Percentiles rank a stretch among this genome's conserved stretches.
Conservation (phyloP, 2,329 filamentous ascomycete genomes). For the Fusarium gaditjirri region DNA sequence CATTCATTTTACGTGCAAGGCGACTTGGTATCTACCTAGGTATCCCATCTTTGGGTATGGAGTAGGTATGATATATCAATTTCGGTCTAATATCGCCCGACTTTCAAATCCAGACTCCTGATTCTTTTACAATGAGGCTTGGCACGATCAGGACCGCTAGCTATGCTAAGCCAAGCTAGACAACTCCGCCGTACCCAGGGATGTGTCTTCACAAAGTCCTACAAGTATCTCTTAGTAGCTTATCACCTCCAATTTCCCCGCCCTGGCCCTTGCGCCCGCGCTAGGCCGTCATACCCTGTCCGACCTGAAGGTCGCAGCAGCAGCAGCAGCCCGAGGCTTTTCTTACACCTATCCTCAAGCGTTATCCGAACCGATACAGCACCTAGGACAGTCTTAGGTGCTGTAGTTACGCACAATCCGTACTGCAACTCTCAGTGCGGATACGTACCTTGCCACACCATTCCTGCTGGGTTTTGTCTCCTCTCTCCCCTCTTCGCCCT, state of each 20-base stretch:
- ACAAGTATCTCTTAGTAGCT: constrained; percentile 23
- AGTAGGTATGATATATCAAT: neutral
- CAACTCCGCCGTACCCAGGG: neutral
- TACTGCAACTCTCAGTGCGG: neutral
- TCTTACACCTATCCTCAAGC: constrained; percentile 13
- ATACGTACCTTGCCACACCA: constrained; percentile 35
- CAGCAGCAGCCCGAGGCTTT: constrained; percentile 8
- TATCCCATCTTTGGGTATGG: neutral
- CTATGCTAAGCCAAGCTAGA: neutral
- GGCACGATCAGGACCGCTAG: constrained; percentile 11
- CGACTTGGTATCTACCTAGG: neutral
- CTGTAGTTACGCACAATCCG: neutral
- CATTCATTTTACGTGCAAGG: constrained; percentile 25
- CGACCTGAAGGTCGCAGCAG: constrained; percentile 9
- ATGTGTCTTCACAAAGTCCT: neutral
- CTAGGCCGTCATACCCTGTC: constrained; percentile 39
- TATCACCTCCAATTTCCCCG: constrained; percentile 47
- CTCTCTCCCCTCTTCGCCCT: constrained; percentile 35
- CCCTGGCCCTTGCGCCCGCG: constrained; percentile 46
- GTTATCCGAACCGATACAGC: constrained; percentile 7
- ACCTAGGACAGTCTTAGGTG: neutral
- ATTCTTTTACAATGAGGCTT: constrained; percentile 3
- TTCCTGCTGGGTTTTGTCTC: constrained; percentile 32
- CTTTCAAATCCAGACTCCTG: neutral
- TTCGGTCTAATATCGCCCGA: constrained; percentile 8